Base-by-base conservation (phyloP, 164 flowering plant genomes). In the Pachysandra terminalis region DNA sequence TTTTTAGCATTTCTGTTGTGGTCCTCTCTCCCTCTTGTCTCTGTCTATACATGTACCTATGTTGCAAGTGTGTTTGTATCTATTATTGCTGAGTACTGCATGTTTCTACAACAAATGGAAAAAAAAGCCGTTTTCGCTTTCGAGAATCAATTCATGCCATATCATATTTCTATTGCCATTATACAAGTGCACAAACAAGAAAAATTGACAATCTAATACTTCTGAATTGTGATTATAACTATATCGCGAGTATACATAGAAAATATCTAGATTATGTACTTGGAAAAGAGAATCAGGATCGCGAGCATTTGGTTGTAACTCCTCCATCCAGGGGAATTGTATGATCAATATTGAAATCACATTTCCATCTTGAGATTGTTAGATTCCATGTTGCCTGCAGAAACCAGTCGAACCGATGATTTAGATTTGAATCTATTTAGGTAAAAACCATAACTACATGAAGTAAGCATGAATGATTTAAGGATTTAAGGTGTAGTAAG, bases 291-390 rank as follows among this genome's bases (percentile, higher is more conserved):
- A 80, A 77, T 74, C 68, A 58, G 69, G 68, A 66, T 40, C 61
- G 27, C 55, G 53, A n/a, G 64, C 73, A 56, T 65, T 32, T 66
- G 65, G 55, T 67, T 61, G 59, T 19, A 58, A 58, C 69, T 63
- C 66, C 45, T 72, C 72, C 63, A 61, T n/a, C n/a, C n/a, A n/a
- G n/a, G 51, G 64, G 64, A 70, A 64, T 61, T 26, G 56, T 64
- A 25, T 70, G 58, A 45, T 13, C 27, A 26, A 49, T 23, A 13
- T 55, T 57, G 54, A 53, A 22, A 49, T 80, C 78, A 84, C 69
- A 82, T 81, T 84, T 82, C 86, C 84, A 81, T 74, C 78, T 84
- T 86, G 27, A 80, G 59, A 23, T 56, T 56, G 25, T 25, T 56
- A 56, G 25, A 25, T 56, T 56, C 59, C 14, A 25, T 21, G 27